phyloP scores from a whole-genome alignment of 1,284 basidiomycete species.

The Cryptococcus sp. region DNA sequence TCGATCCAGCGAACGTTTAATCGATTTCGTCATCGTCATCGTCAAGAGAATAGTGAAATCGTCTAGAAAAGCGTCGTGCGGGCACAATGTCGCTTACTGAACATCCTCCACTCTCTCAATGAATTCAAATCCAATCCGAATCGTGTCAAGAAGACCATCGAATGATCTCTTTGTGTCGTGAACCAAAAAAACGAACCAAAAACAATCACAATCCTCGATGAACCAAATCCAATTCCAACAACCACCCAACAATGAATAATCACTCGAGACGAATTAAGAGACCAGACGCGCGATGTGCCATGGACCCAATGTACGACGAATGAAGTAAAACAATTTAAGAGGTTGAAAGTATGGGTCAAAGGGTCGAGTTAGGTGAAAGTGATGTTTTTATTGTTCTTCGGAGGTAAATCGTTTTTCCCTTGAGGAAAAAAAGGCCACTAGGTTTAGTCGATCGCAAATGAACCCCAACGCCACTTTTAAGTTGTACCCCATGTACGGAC shows the following conservation, averaged over 20 bases:
- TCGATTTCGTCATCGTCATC: too few relatives aligned
- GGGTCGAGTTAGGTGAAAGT: too few relatives aligned
- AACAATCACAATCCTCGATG: background rate
- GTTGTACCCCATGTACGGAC: background rate
- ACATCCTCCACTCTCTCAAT: too few relatives aligned
- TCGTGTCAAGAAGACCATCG: background rate
- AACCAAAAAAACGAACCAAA: background rate
- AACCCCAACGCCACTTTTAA: constrained; percentile 29
- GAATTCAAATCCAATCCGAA: too few relatives aligned
- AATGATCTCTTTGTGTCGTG: background rate
- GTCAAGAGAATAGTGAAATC: too few relatives aligned
- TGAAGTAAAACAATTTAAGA: background rate
- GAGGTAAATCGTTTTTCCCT: too few relatives aligned
- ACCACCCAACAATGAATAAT: background rate
- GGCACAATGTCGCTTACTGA: too few relatives aligned
- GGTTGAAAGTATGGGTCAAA: background rate
- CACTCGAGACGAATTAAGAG: background rate
- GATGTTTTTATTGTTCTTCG: too few relatives aligned
- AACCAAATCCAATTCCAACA: background rate
- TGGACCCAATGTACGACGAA: background rate
- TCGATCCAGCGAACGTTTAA: too few relatives aligned
- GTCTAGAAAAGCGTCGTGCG: too few relatives aligned
- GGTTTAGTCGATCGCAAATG: constrained; percentile 3
- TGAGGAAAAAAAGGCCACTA: too few relatives aligned
- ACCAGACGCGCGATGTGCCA: background rate